phyloP scores from a whole-genome alignment of 73 alveolate genomes.

The Blepharisma japonicum region DNA sequence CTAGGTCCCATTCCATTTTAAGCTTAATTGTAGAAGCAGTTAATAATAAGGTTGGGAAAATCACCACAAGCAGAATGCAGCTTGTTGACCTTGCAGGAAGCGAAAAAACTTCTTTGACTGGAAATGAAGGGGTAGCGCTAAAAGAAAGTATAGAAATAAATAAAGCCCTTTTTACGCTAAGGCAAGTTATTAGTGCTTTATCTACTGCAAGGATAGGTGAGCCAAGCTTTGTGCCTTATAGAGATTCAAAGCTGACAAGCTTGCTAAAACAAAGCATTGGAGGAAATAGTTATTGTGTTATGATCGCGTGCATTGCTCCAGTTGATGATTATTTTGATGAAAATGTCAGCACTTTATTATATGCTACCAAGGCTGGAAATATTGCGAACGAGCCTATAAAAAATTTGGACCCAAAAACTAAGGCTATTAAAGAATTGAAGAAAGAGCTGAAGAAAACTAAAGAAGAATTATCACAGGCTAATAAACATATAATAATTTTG shows the following conservation, averaged over 20 bases:
- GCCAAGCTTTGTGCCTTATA: conserved; percentile 88
- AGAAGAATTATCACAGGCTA: conserved; percentile 88
- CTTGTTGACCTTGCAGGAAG: conserved; percentile 99
- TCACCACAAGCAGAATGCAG: too few relatives aligned
- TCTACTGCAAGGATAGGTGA: conserved; percentile 59
- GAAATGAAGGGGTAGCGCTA: conserved; percentile 92
- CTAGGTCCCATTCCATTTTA: conserved; percentile 92
- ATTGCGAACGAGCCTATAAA: conserved; percentile 95
- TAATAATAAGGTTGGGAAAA: conserved; percentile 38
- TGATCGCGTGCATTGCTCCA: conserved; percentile 98
- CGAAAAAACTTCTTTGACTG: conserved; percentile 93
- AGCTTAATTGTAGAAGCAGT: conserved; percentile 75
- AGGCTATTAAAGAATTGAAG: conserved; percentile 75
- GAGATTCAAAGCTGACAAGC: conserved; percentile 98
- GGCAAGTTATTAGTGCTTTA: conserved; percentile 85
- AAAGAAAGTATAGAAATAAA: conserved; percentile 97
- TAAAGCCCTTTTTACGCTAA: conserved; percentile 92
- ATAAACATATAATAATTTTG: conserved; percentile 70
- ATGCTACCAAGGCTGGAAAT: conserved; percentile 96
- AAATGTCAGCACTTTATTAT: conserved; percentile 88
- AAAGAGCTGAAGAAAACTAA: conserved; percentile 76
- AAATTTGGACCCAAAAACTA: conserved; percentile 93
- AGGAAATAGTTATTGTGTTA: conserved; percentile 92
- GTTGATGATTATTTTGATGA: conserved; percentile 87
- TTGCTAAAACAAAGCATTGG: conserved; percentile 95